Evolutionary conservation across 805 yeast species (phyloP), one percentile per base, ranked within the genome.

Genomic region (Crinitomyces ghanaensis): DNA sequence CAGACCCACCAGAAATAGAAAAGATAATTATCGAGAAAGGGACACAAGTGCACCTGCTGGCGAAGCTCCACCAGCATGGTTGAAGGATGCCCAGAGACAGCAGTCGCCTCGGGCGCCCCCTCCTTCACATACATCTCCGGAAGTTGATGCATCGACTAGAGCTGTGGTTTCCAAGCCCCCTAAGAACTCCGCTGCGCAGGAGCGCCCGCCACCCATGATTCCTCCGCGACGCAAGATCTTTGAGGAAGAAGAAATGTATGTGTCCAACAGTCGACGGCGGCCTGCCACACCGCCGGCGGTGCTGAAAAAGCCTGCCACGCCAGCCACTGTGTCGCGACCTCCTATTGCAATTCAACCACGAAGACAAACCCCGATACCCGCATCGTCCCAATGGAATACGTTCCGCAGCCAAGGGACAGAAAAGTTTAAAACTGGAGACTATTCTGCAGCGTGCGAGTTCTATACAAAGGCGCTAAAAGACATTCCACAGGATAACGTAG

Each of bases 391-490:
- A 46, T 43, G 53, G 14, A 27, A 39, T 2, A 37, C 49, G 2
- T 36, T 54, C 9, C 48, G 63, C 11, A 39, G 44, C 5, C 60
- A 59, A 17, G 98, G 85, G 4, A 59, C 72, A 5, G 65, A 65
- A 12, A 65, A 74, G 1, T 91, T 75, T 60, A 70, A 72, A 36
- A 67, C 72, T n/a, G 99, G 99, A 13, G 88, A 91, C 52, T 91
- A 78, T 51, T 53, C 73, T 3, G 50, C 60, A 4, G 86, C 98
- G 0, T 60, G 72, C 9, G 66, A 59, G 19, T 63, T 65, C 34
- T 91, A 81, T 50, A 63, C 70, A 20, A 60, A 67, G 26, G 66
- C 78, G 1, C 53, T 72, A n/a, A 57, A 62, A 19, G 52, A 72
- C 3, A 59, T 85, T 2, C 93, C 95, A 0, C 43, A 49, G 1